Evolutionary conservation across 495 filamentous ascomycete genomes (phyloP).

Genomic region (Podospora fimiseda): DNA sequence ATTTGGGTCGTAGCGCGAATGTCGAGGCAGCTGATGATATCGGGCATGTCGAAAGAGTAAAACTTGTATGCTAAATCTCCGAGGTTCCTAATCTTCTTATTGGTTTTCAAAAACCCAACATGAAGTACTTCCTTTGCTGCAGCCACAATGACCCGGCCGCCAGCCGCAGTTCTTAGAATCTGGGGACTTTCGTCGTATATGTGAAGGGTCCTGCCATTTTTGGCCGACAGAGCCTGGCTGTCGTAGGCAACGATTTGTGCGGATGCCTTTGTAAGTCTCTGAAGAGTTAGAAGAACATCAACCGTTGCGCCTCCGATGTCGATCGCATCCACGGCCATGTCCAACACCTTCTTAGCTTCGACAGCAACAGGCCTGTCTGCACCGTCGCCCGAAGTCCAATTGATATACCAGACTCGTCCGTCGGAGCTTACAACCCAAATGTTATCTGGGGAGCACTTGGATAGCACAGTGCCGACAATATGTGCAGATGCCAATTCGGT

Average conservation of each 20-base stretch:
- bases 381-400: conserved; percentile 62
- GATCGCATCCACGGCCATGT: conserved; percentile 39
- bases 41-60: conserved; percentile 43
- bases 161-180: conserved; percentile 25
- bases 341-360: conserved; percentile 34
- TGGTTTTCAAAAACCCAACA: conserved; percentile 29
- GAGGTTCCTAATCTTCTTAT: conserved; percentile 16
- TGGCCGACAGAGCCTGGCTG: conserved; percentile 16
- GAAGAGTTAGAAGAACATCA: conserved; percentile 42
- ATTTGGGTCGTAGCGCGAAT: conserved; percentile 24
- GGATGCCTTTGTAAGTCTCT: conserved; percentile 21
- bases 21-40: conserved; percentile 55
- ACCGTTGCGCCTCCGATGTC: conserved; percentile 27
- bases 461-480: conserved; percentile 54
- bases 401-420: conserved; percentile 62
- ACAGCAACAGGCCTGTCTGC: conserved; percentile 31
- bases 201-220: conserved; percentile 25
- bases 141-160: conserved; percentile 31
- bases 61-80: conserved; percentile 43
- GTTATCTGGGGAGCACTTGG: conserved; percentile 48
- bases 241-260: conserved; percentile 40
- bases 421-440: conserved; percentile 65
- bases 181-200: conserved; percentile 26
- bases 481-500: conserved; percentile 20
- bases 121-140: conserved; percentile 33